phyloP scores from a whole-genome alignment of 345 rosid species.

The Geranium rotundifolium region DNA sequence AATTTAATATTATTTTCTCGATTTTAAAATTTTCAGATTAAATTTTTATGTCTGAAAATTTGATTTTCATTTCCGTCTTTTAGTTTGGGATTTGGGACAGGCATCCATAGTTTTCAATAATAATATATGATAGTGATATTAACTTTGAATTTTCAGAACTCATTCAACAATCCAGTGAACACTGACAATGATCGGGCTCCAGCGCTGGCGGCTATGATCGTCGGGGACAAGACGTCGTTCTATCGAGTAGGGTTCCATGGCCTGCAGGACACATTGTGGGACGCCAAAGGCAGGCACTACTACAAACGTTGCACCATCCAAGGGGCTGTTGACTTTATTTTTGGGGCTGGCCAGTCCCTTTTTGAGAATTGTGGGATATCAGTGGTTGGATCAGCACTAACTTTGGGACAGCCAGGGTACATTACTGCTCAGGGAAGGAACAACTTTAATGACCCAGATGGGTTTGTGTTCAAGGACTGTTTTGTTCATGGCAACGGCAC shows the following conservation, averaged over 20 bases:
- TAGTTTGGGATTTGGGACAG: no score
- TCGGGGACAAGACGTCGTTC: constrained; percentile 57
- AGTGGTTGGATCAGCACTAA: constrained; percentile 26
- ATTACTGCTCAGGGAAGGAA: constrained; percentile 53
- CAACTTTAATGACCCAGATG: constrained; percentile 20
- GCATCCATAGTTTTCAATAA: no score
- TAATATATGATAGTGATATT: background rate
- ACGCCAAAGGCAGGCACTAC: constrained; percentile 55
- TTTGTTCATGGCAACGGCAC: constrained; percentile 26
- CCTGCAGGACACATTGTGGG: constrained; percentile 81
- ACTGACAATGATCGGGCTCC: constrained; percentile 22
- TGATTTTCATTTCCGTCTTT: no score
- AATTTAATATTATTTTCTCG: no score
- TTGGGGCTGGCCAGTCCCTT: constrained; percentile 64
- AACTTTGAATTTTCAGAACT: constrained; percentile 30
- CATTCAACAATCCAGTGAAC: constrained; percentile 39
- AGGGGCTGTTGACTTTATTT: constrained; percentile 83
- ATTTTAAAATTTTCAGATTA: no score
- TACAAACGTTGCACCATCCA: constrained; percentile 49
- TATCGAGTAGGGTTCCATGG: constrained; percentile 48
- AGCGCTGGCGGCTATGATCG: constrained; percentile 58
- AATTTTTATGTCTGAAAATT: no score
- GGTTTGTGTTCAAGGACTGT: constrained; percentile 51
- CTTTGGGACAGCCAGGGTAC: constrained; percentile 27
- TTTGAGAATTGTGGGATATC: constrained; percentile 51